Conservation (phyloP, 352 stramenopile species). For the Phytopythium kandeliae region DNA sequence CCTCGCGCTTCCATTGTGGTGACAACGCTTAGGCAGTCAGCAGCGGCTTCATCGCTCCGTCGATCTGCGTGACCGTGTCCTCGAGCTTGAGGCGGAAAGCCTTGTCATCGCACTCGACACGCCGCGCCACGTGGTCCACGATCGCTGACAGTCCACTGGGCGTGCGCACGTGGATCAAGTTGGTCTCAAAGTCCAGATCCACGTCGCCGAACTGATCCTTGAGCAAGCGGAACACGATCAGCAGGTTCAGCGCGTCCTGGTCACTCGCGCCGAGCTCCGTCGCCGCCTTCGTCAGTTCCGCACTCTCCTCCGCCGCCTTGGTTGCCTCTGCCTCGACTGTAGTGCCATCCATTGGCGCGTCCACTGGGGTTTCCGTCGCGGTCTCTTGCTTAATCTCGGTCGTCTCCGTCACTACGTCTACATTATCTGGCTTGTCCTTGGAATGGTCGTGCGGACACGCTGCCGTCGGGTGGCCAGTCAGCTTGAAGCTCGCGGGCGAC, state of each 20-base stretch:
- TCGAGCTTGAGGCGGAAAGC: conserved; percentile 71
- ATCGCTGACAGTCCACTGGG: conserved; percentile 61
- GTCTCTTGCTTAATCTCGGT: neutral
- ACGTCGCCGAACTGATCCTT: conserved; percentile 87
- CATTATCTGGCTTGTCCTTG: conserved; percentile 25
- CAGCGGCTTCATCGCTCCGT: conserved; percentile 62
- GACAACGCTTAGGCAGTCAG: conserved; percentile 33
- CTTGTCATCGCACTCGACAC: conserved; percentile 61
- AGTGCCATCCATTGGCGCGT: conserved; percentile 7
- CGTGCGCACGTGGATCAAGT: conserved; percentile 84
- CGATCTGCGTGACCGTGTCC: conserved; percentile 58
- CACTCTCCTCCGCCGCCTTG: conserved; percentile 7
- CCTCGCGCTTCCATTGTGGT: neutral
- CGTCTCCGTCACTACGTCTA: neutral
- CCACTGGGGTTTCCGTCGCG: neutral
- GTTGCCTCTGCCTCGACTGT: conserved; percentile 12
- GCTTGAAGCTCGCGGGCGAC: conserved; percentile 77
- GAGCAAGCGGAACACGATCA: conserved; percentile 77
- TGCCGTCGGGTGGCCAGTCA: conserved; percentile 64
- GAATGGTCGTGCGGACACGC: conserved; percentile 80
- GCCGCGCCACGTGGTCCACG: conserved; percentile 53
- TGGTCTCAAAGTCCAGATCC: conserved; percentile 82
- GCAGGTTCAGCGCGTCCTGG: conserved; percentile 77
- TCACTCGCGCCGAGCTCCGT: conserved; percentile 60
- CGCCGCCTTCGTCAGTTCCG: conserved; percentile 45